A percentile compares a stretch with the other conserved stretches of the same genome.
Evolutionary conservation across 2,329 filamentous ascomycete genomes (phyloP).

Genomic region (Colletotrichum plurivorum): DNA sequence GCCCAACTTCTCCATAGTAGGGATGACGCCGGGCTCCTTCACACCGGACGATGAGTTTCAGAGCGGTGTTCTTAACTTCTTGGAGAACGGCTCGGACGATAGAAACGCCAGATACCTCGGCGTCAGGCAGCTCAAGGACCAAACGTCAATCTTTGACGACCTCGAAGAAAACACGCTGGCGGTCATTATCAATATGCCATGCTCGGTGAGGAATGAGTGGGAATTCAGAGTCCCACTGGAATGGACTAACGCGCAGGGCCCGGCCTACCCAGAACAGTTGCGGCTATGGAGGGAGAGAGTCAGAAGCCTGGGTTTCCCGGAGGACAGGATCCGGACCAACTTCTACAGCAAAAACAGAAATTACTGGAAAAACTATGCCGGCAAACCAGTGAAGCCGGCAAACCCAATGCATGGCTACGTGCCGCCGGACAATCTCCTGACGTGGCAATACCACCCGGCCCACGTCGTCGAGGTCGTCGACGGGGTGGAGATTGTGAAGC

Average conservation of each 20-base stretch:
- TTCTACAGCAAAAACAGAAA: neutral
- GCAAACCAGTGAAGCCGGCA: neutral
- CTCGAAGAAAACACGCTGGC: neutral
- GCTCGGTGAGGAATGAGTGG: neutral
- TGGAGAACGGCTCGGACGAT: neutral
- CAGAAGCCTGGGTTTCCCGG: neutral
- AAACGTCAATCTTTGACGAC: neutral
- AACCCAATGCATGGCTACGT: conserved; percentile 5
- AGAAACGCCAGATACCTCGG: neutral
- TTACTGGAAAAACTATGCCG: neutral
- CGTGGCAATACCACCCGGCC: conserved; percentile 25
- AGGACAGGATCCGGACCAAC: neutral
- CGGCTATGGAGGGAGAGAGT: neutral
- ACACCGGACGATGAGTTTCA: neutral
- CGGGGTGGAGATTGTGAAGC: neutral
- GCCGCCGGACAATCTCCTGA: conserved; percentile 11
- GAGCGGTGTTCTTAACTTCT: neutral
- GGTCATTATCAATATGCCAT: neutral
- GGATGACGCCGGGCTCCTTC: neutral
- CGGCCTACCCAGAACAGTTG: neutral
- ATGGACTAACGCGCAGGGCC: neutral
- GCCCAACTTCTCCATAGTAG: conserved; percentile 17
- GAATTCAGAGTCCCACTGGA: neutral
- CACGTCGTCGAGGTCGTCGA: neutral
- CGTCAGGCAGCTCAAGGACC: neutral